Percentiles rank a stretch among this genome's conserved stretches.
Conservation (phyloP, 225 moss, liverwort and hornwort genomes). For the Pseudoscleropodium purum region DNA sequence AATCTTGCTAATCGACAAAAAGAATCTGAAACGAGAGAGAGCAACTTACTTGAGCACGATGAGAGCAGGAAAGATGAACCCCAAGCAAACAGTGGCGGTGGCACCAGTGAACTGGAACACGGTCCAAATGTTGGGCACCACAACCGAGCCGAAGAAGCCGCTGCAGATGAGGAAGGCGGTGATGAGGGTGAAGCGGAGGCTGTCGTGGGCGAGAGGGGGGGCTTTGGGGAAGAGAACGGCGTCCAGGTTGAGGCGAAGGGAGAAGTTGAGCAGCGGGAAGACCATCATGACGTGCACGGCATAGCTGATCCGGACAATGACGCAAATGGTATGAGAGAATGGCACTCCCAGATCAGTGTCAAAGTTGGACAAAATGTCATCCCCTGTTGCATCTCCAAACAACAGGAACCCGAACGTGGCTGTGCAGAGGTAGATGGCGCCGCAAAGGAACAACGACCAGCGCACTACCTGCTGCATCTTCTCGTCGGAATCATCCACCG, state of each 20-base stretch:
- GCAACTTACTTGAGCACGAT: conserved; percentile 56
- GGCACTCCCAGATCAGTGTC: conserved; percentile 71
- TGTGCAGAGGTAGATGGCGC: conserved; percentile 63
- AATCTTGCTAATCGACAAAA: background rate
- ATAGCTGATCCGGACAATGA: conserved; percentile 70
- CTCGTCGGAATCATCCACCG: conserved; percentile 16
- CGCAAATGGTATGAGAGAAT: conserved; percentile 44
- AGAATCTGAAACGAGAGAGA: background rate
- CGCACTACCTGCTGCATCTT: conserved; percentile 55
- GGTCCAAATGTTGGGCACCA: conserved; percentile 84
- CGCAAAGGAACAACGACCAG: conserved; percentile 58
- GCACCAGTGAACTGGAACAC: conserved; percentile 92
- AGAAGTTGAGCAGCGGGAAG: conserved; percentile 86
- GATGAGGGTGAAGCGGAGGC: conserved; percentile 50
- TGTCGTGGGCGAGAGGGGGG: conserved; percentile 50
- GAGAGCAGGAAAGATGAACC: conserved; percentile 84
- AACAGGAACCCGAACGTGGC: conserved; percentile 84
- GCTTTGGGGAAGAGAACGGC: conserved; percentile 63
- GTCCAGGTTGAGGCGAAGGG: conserved; percentile 82
- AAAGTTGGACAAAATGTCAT: conserved; percentile 83
- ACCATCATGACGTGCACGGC: conserved; percentile 93
- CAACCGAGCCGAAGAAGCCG: conserved; percentile 60
- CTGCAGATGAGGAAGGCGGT: conserved; percentile 48
- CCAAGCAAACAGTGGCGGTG: conserved; percentile 70
- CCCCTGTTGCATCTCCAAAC: conserved; percentile 66